These are phyloP conservation scores for Exobasidium rhododendri DNA, from an alignment of 1,284 basidiomycete genomes.

Conservation along the genomic window DNA sequence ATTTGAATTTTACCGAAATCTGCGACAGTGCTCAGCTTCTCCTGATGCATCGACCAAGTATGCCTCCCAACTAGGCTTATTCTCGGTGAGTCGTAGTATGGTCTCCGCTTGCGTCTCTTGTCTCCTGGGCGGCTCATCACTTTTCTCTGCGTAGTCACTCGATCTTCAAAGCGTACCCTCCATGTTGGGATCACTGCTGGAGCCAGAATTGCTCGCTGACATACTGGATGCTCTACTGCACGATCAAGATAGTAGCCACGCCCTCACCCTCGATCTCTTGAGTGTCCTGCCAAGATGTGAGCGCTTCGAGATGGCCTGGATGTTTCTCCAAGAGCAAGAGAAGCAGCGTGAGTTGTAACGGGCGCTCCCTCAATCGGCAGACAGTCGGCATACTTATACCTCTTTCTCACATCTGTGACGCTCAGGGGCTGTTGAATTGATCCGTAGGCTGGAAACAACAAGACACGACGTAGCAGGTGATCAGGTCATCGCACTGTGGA, in stretches of 20 bases:
- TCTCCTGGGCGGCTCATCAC: too few relatives aligned
- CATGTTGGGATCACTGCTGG: neutral
- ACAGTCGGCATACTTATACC: too few relatives aligned
- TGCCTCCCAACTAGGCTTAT: neutral
- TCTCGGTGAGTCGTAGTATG: conserved; percentile 6
- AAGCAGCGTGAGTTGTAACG: conserved; percentile 6
- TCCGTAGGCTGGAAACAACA: too few relatives aligned
- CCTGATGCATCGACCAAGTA: neutral
- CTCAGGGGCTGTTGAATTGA: too few relatives aligned
- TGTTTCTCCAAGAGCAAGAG: neutral
- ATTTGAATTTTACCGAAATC: conserved; percentile 2
- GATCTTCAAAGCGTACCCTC: neutral
- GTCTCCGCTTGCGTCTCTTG: too few relatives aligned
- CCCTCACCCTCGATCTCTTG: neutral
- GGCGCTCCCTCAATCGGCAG: too few relatives aligned
- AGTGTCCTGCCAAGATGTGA: neutral
- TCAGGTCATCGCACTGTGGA: too few relatives aligned
- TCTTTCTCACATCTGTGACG: too few relatives aligned
- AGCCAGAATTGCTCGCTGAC: neutral
- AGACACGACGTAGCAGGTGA: too few relatives aligned
- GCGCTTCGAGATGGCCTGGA: conserved; percentile 3
- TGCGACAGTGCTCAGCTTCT: neutral
- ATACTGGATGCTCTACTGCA: neutral
- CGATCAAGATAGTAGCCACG: neutral
- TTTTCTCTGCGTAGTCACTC: too few relatives aligned